These are phyloP conservation scores for Allantophomopsis cytisporea DNA, from an alignment of 2,329 filamentous ascomycete species.

Conservation along the genomic window DNA sequence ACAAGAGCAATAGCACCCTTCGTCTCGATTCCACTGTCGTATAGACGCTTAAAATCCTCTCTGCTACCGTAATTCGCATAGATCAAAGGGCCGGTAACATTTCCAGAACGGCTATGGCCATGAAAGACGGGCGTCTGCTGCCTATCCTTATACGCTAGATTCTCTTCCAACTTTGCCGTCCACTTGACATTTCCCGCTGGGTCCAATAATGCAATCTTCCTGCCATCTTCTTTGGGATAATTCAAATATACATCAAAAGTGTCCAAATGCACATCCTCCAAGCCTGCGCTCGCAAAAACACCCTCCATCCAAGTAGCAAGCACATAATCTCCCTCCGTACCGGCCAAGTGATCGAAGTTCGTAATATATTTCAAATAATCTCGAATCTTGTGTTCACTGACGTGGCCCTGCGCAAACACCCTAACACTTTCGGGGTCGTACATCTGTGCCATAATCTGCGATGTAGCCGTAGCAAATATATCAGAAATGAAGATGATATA, in stretches of 20 bases:
- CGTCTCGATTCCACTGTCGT: slow-evolving; percentile 57
- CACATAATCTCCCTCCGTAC: slow-evolving; percentile 85
- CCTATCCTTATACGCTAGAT: slow-evolving; percentile 50
- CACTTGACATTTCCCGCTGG: slow-evolving; percentile 51
- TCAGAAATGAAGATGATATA: slow-evolving; percentile 82
- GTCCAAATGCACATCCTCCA: slow-evolving; percentile 67
- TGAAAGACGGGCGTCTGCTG: slow-evolving; percentile 73
- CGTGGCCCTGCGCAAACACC: slow-evolving; percentile 56
- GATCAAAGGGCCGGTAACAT: slow-evolving; percentile 73
- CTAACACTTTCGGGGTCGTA: slow-evolving; percentile 79
- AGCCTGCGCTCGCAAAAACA: slow-evolving; percentile 55
- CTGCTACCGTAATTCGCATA: slow-evolving; percentile 87
- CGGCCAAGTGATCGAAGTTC: slow-evolving; percentile 77
- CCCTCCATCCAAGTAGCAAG: slow-evolving; percentile 74
- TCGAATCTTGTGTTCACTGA: slow-evolving; percentile 57
- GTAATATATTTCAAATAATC: slow-evolving; percentile 68
- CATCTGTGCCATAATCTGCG: slow-evolving; percentile 51
- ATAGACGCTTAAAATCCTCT: slow-evolving; percentile 65
- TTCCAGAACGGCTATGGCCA: slow-evolving; percentile 75
- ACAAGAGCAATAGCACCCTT: slow-evolving; percentile 76
- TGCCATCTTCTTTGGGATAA: slow-evolving; percentile 66
- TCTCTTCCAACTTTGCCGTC: slow-evolving; percentile 76
- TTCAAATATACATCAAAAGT: slow-evolving; percentile 86
- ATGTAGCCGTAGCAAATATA: slow-evolving; percentile 54
- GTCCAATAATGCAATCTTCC: slow-evolving; percentile 69